Conservation (phyloP, 257 asterid species). For the Echium plantagineum region DNA sequence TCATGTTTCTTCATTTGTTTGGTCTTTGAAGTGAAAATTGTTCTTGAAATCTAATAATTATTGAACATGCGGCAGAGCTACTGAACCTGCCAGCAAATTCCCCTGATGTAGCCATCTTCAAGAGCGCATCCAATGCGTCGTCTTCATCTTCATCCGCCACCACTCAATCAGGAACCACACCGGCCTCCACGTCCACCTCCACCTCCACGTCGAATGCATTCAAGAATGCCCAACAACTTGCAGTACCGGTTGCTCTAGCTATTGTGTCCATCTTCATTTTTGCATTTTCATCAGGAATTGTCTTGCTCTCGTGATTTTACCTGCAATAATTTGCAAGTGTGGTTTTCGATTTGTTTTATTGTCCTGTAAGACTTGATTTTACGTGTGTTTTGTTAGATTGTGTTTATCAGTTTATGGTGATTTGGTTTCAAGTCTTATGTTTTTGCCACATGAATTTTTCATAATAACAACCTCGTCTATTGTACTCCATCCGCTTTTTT, state of each 20-base stretch:
- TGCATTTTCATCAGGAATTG: constrained; percentile 14
- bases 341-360: no score
- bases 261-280: constrained; percentile 15
- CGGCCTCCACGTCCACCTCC: constrained; percentile 9
- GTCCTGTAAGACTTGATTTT: background rate
- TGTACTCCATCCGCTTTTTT: no score
- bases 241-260: constrained; percentile 10
- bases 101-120: no score
- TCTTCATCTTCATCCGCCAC: constrained; percentile 15
- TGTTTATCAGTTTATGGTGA: no score
- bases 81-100: no score
- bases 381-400: background rate
- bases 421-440: no score
- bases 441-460: no score
- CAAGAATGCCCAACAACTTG: constrained; percentile 17
- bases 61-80: no score
- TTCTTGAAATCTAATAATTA: constrained; percentile 6
- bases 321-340: background rate
- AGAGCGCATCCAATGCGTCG: background rate
- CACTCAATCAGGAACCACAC: constrained; percentile 13
- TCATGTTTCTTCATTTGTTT: no score
- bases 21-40: no score
- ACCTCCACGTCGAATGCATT: constrained; percentile 13
- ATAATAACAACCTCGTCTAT: no score
- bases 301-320: background rate